Base-by-base conservation (phyloP, 1,284 basidiomycete species). In the Volvariella volvacea region DNA sequence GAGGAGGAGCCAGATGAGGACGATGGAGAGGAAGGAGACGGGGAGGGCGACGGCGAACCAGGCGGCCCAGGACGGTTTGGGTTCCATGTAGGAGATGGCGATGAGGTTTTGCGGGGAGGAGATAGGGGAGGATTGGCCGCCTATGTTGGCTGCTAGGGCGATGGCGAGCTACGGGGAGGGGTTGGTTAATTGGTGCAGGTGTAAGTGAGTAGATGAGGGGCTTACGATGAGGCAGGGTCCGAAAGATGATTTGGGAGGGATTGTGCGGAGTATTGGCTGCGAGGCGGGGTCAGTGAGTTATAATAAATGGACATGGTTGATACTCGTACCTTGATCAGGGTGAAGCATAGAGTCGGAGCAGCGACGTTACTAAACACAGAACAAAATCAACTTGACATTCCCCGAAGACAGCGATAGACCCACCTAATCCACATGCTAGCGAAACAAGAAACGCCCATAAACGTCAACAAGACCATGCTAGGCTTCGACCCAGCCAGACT, bases 361-460 rank as follows among this genome's bases (percentile, higher is more conserved):
- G 95, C 95, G 12, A 99, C 95, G 59, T 99, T 98, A 61, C 88
- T 92, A 39, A 39, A 47, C 50, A 49, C 50, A 4, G 15, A 36
- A 36, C 20, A 45, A 47, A 25, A 22, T 28, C 31, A 20, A 7
- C 44, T 6, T 15, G 19, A 36, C 19, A 36, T 36, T 6, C n/a
- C 33, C 50, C 33, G 12, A 12, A 28, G 25, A 28, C n/a, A 41
- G n/a, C n/a, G 14, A 49, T 59, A 54, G 56, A 46, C 72, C 46
- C 61, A 90, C 77, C 83, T 88, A 57, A 99, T 98, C 96, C 94
- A 99, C 96, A 98, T 99, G 62, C 89, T 92, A 1, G 95, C 93
- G 60, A 99, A 99, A 59, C 94, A 97, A 1, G 94, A 89, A 3
- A 99, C 94, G 32, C 75, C 80, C 96, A 99, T 99, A 65, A 98